Conservation (phyloP, 2,329 filamentous ascomycete genomes). For the Xylariaceae sp. region DNA sequence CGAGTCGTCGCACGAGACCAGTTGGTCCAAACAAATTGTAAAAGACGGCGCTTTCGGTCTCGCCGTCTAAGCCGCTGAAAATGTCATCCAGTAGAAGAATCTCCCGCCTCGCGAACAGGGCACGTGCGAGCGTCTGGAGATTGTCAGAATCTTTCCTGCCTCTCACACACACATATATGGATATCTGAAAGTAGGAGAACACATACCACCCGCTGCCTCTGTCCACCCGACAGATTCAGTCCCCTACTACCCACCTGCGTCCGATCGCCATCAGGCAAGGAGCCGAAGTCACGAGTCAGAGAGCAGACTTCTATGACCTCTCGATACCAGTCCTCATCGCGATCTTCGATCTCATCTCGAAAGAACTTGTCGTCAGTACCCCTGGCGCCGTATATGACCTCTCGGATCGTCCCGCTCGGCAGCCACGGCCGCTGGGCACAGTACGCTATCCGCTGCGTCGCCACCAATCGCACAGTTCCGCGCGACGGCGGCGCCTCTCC, state of each 20-base stretch:
- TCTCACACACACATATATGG: no score
- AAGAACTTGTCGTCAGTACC: slow-evolving; percentile 9
- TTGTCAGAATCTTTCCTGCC: slow-evolving; percentile 3
- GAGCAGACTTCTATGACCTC: slow-evolving; percentile 25
- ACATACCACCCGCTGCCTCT: slow-evolving; percentile 28
- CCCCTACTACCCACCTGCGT: slow-evolving; percentile 19
- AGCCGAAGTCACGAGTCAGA: slow-evolving; percentile 21
- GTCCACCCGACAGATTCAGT: slow-evolving; percentile 27
- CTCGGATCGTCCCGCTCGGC: slow-evolving; percentile 30
- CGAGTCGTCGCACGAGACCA: slow-evolving; percentile 26
- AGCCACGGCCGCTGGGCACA: slow-evolving; percentile 36
- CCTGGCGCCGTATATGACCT: slow-evolving; percentile 26
- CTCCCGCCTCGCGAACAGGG: slow-evolving; percentile 28
- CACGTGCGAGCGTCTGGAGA: slow-evolving; percentile 33
- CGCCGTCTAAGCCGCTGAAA: slow-evolving; percentile 33
- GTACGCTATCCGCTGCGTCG: slow-evolving; percentile 30
- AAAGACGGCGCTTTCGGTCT: slow-evolving; percentile 29
- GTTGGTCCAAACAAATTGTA: slow-evolving; percentile 26
- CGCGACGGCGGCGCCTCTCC: slow-evolving; percentile 15
- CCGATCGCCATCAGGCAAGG: slow-evolving; percentile 19
- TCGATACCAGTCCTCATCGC: slow-evolving; percentile 26
- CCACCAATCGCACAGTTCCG: slow-evolving; percentile 26
- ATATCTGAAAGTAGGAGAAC: background rate
- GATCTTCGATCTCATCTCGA: no score
- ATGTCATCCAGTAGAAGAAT: slow-evolving; percentile 33